phyloP scores from a whole-genome alignment of 2,329 filamentous ascomycete species.

The Venturia nashicola region DNA sequence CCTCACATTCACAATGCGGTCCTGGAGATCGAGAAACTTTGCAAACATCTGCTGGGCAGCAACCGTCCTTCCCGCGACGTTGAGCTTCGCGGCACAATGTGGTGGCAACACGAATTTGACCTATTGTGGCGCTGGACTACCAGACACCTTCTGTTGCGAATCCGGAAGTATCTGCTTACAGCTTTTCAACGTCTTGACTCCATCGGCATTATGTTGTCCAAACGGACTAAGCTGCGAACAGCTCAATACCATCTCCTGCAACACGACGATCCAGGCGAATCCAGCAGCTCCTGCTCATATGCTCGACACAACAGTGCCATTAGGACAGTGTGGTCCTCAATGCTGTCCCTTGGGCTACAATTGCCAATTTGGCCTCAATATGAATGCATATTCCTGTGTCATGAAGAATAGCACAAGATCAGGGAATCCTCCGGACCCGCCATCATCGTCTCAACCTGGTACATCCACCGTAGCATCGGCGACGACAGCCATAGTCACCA shows the following conservation, averaged over 20 bases:
- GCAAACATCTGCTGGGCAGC: background rate
- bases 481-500: background rate
- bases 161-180: conserved; percentile 41
- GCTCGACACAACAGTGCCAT: conserved; percentile 42
- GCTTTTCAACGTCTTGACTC: conserved; percentile 45
- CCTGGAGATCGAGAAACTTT: background rate
- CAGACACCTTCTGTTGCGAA: conserved; percentile 56
- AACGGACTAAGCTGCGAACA: conserved; percentile 41
- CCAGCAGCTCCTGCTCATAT: conserved; percentile 55
- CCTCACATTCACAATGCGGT: background rate
- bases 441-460: conserved; percentile 13
- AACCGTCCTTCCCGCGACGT: background rate
- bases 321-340: conserved; percentile 44
- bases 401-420: conserved; percentile 10
- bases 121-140: conserved; percentile 44
- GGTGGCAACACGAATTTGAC: conserved; percentile 33
- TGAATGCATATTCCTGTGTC: conserved; percentile 13
- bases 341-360: conserved; percentile 66
- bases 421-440: conserved; percentile 13
- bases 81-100: conserved; percentile 25
- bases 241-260: conserved; percentile 54
- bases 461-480: conserved; percentile 10
- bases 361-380: conserved; percentile 33
- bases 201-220: conserved; percentile 57
- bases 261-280: conserved; percentile 48